phyloP scores from a whole-genome alignment of 2,329 filamentous ascomycete genomes.

The Ceratocystis alfenasii region DNA sequence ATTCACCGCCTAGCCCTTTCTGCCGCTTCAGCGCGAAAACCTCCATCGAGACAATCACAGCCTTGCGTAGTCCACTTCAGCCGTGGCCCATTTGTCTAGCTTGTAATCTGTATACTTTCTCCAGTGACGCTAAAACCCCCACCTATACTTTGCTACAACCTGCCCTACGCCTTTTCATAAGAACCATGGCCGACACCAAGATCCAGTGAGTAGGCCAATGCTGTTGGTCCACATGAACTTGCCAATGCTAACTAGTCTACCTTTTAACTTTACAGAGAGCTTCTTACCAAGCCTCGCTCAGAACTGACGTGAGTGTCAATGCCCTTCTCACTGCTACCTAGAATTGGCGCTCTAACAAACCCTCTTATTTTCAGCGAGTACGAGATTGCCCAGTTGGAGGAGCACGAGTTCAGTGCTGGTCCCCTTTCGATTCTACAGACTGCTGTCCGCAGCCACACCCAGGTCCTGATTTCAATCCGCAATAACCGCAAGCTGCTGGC shows the following conservation, averaged over 20 bases:
- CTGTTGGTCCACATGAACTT: not conserved
- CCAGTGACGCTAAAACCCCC: not conserved
- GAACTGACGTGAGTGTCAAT: constrained; percentile 68
- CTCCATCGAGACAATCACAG: constrained; percentile 20
- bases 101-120: not conserved
- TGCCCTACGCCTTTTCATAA: constrained; percentile 23
- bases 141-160: not conserved
- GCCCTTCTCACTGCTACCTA: not conserved
- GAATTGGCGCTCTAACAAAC: constrained; percentile 12
- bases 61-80: constrained; percentile 20
- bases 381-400: constrained; percentile 62
- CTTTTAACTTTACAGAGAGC: constrained; percentile 48
- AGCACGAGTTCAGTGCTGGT: constrained; percentile 44
- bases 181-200: constrained; percentile 53
- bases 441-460: constrained; percentile 83
- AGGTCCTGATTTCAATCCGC: constrained; percentile 92
- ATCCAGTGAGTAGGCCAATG: constrained; percentile 45
- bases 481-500: constrained; percentile 98
- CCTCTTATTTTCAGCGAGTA: constrained; percentile 55
- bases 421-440: constrained; percentile 86
- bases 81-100: constrained; percentile 1
- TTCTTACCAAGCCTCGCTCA: constrained; percentile 74
- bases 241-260: not conserved
- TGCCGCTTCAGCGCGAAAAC: constrained; percentile 18
- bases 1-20: constrained; percentile 20